Percentiles rank a stretch among this genome's conserved stretches.
phyloP scores from a whole-genome alignment of 2,329 filamentous ascomycete genomes.

The Trichoderma sp. region DNA sequence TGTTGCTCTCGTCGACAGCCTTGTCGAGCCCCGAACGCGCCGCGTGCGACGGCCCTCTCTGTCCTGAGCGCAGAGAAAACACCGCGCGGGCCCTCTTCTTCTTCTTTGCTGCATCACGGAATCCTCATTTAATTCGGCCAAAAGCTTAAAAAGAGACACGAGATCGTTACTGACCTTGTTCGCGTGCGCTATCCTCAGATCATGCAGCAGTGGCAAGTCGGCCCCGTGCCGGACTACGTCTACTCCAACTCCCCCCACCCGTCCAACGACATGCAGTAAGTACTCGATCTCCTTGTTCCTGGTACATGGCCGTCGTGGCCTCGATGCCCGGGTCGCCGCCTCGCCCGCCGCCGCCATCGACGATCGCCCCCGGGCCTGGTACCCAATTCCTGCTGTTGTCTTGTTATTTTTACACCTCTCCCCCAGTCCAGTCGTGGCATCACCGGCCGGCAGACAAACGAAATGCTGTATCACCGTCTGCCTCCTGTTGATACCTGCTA shows the following conservation, averaged over 20 bases:
- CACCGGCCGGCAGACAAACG: slow-evolving; percentile 30
- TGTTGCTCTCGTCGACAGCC: slow-evolving; percentile 10
- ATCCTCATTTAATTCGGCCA: slow-evolving; percentile 22
- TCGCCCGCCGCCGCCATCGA: slow-evolving; percentile 8
- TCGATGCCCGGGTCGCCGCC: slow-evolving; percentile 8
- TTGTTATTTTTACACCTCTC: slow-evolving; percentile 27
- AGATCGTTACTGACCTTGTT: slow-evolving; percentile 33
- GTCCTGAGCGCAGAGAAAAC: background rate
- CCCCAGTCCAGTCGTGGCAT: slow-evolving; percentile 23
- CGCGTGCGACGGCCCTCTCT: slow-evolving; percentile 3
- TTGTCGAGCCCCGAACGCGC: slow-evolving; percentile 10
- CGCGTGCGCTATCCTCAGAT: slow-evolving; percentile 44
- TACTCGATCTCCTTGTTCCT: slow-evolving; percentile 46
- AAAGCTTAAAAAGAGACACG: slow-evolving; percentile 21
- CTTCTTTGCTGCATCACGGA: slow-evolving; percentile 23
- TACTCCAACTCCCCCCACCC: slow-evolving; percentile 59
- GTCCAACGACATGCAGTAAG: slow-evolving; percentile 63
- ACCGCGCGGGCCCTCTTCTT: slow-evolving; percentile 9
- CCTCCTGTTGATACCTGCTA: slow-evolving; percentile 32
- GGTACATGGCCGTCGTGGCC: slow-evolving; percentile 35
- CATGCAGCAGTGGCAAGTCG: slow-evolving; percentile 66
- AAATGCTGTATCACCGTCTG: slow-evolving; percentile 36
- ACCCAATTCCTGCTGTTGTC: slow-evolving; percentile 25
- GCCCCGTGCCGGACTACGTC: slow-evolving; percentile 63
- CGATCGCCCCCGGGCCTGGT: slow-evolving; percentile 22